A percentile compares a stretch with the other conserved stretches of the same genome.
Conservation (phyloP, 2,329 filamentous ascomycete species). For the Beauveria medogensis region DNA sequence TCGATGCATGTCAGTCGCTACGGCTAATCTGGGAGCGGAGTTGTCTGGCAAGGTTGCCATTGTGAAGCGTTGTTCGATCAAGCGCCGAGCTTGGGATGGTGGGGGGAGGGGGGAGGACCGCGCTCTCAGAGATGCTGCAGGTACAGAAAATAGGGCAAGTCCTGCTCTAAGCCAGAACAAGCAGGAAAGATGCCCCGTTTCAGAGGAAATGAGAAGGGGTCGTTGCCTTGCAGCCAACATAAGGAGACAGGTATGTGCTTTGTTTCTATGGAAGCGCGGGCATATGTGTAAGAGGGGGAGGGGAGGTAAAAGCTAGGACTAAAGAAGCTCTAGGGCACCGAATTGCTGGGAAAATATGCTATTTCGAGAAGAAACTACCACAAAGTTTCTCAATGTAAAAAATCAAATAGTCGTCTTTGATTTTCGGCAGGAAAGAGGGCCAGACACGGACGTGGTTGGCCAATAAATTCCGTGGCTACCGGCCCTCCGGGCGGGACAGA, state of each 20-base stretch:
- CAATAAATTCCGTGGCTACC: no score
- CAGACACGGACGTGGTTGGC: neutral
- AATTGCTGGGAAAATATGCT: neutral
- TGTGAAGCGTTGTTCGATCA: neutral
- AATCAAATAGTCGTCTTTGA: neutral
- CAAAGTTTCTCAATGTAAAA: neutral
- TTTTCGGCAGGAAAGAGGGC: neutral
- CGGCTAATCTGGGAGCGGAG: no score
- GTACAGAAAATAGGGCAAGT: neutral
- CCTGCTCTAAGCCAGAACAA: neutral
- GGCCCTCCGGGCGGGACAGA: neutral
- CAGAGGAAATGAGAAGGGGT: constrained; percentile 10
- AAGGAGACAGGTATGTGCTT: neutral
- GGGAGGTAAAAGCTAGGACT: neutral
- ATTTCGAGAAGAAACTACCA: neutral
- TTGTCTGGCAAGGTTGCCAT: neutral
- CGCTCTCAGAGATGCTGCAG: neutral
- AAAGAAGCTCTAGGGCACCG: neutral
- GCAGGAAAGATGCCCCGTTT: no score
- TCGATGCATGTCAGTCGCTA: neutral
- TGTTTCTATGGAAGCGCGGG: neutral
- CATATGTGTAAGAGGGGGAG: neutral
- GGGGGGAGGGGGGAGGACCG: neutral
- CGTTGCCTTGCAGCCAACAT: neutral
- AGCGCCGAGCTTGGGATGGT: neutral